phyloP scores from a whole-genome alignment of 1,284 basidiomycete genomes.

The Bjerkandera adusta region DNA sequence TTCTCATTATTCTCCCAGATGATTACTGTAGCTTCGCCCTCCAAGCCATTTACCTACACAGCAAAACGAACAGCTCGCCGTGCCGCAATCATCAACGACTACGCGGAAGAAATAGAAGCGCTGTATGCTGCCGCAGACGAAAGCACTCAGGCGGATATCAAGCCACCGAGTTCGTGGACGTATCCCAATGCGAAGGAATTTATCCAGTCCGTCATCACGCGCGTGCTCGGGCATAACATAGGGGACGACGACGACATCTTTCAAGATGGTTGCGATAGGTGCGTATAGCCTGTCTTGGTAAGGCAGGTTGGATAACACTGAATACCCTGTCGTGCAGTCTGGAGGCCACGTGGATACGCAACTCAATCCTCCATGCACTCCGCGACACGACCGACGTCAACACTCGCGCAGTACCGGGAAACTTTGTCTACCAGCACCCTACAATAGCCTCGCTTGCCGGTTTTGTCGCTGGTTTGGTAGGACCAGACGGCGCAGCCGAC shows the following conservation, averaged over 20 bases:
- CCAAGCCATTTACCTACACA: conserved; percentile 36
- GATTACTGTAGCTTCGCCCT: conserved; percentile 32
- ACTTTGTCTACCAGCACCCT: conserved; percentile 31
- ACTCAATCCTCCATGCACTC: conserved; percentile 28
- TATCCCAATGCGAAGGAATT: conserved; percentile 22
- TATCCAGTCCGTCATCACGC: conserved; percentile 26
- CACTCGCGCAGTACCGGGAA: conserved; percentile 14
- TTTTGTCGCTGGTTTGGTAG: conserved; percentile 16
- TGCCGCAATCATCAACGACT: conserved; percentile 32
- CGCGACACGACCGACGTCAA: conserved; percentile 14
- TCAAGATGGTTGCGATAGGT: conserved; percentile 41
- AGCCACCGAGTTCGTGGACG: conserved; percentile 29
- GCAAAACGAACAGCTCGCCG: conserved; percentile 34
- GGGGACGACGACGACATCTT: conserved; percentile 39
- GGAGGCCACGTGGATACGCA: conserved; percentile 30
- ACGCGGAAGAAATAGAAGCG: conserved; percentile 34
- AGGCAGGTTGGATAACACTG: conserved; percentile 27
- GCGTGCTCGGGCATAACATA: conserved; percentile 24
- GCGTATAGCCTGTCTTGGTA: conserved; percentile 29
- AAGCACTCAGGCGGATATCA: conserved; percentile 26
- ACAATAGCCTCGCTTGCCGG: conserved; percentile 21
- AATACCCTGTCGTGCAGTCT: conserved; percentile 16
- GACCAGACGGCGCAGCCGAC: conserved; percentile 17
- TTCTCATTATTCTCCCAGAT: conserved; percentile 24
- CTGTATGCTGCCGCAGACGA: conserved; percentile 33